A percentile compares a stretch with the other conserved stretches of the same genome.
Conservation (phyloP, 805 yeast species). For the Pichia cephalocereana region DNA sequence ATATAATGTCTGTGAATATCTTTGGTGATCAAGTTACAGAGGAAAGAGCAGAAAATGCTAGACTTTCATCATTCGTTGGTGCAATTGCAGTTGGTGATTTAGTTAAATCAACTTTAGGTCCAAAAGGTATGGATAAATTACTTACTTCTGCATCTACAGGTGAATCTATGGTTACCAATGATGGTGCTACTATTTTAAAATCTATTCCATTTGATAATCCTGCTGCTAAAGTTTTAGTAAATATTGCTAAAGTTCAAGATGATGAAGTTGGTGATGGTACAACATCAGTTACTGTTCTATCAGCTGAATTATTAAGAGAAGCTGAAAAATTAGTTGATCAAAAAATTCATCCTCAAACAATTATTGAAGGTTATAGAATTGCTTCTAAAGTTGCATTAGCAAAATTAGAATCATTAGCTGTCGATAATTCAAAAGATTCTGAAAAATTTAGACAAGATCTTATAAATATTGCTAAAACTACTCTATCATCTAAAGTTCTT, state of each 20-base stretch:
- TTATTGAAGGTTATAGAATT: conserved; percentile 89
- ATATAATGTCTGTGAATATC: conserved; percentile 68
- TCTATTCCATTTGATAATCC: conserved; percentile 94
- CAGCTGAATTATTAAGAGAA: conserved; percentile 87
- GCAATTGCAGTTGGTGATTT: conserved; percentile 99
- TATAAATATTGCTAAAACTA: conserved; percentile 82
- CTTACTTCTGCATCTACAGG: conserved; percentile 81
- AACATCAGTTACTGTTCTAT: conserved; percentile 85
- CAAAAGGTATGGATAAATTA: conserved; percentile 97
- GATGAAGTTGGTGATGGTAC: conserved; percentile 99
- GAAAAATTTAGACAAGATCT: conserved; percentile 67
- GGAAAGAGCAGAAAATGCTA: conserved; percentile 96
- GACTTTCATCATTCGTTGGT: conserved; percentile 94
- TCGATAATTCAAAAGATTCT: conserved; percentile 54
- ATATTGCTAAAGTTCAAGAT: conserved; percentile 92
- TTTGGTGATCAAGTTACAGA: conserved; percentile 97
- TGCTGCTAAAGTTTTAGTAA: conserved; percentile 92
- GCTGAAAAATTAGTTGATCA: conserved; percentile 89
- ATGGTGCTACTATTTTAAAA: conserved; percentile 95
- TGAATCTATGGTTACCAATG: conserved; percentile 79
- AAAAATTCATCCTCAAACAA: conserved; percentile 96
- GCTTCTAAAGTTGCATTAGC: conserved; percentile 78
- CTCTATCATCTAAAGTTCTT: conserved; percentile 85
- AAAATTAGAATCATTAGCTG: conserved; percentile 70
- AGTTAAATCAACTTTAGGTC: conserved; percentile 90